These are phyloP conservation scores for Pulveroboletus sp. DNA, from an alignment of 768 basidiomycete species.

Conservation along the genomic window DNA sequence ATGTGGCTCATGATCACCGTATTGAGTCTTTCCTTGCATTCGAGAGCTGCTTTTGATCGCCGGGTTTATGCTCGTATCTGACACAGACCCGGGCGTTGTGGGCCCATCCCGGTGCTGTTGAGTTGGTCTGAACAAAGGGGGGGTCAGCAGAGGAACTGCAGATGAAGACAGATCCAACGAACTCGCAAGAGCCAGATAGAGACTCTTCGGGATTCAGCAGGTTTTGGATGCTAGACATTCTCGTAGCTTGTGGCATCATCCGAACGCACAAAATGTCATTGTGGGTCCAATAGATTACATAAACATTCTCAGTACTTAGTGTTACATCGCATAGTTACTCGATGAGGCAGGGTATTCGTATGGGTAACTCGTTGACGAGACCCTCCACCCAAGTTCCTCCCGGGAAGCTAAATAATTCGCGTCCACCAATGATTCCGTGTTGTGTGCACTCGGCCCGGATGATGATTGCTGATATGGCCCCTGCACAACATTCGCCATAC, in stretches of 20 bases:
- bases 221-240: slow-evolving; percentile 56
- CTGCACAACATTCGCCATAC: slow-evolving; percentile 21
- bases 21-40: slow-evolving; percentile 23
- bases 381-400: slow-evolving; percentile 21
- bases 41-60: slow-evolving; percentile 21
- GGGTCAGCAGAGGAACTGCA: slow-evolving; percentile 13
- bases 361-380: slow-evolving; percentile 11
- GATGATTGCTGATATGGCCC: slow-evolving; percentile 16
- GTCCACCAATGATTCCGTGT: slow-evolving; percentile 8
- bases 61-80: slow-evolving; percentile 32
- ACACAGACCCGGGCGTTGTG: slow-evolving; percentile 34
- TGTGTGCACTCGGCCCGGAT: slow-evolving; percentile 1
- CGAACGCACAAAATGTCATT: slow-evolving; percentile 19
- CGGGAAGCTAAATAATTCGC: slow-evolving; percentile 18
- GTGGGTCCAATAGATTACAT: slow-evolving; percentile 34
- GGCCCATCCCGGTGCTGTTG: slow-evolving; percentile 27
- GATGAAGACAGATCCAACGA: slow-evolving; percentile 18
- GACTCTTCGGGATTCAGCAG: slow-evolving; percentile 55
- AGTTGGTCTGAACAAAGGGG: slow-evolving; percentile 28
- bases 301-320: slow-evolving; percentile 7
- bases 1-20: slow-evolving; percentile 57
- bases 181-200: slow-evolving; percentile 42
- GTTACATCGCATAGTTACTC: slow-evolving; percentile 22
- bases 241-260: slow-evolving; percentile 18
- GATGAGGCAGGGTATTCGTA: slow-evolving; percentile 21